Evolutionary conservation across 192 early-diverging fungal species (phyloP), one percentile per base, ranked within the genome.

Genomic region (Jimgerdemannia flammicorona): DNA sequence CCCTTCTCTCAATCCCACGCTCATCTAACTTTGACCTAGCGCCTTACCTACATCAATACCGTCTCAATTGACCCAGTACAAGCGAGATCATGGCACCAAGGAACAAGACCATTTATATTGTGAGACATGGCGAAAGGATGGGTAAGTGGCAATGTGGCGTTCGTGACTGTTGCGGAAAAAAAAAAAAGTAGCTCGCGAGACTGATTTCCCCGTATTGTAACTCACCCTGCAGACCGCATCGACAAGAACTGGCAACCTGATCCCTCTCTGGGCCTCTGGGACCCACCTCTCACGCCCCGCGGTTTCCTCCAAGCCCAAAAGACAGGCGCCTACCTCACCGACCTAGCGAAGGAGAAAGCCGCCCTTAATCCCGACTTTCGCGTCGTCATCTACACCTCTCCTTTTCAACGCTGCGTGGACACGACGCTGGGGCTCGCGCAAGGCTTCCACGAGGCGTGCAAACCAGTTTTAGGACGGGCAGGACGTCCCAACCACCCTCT

Each of bases 371-470:
- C 71, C 39, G 65, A 71, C 17, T 43, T 78, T 17, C 73, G 63
- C 4, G 42, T 82, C 40, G 68, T 82, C 20, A 65, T 82, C 17
- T 73, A 78, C 39, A 70, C 74, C 43, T 82, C 80, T 17, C 80
- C 80, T 40, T 82, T 82, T 42, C 80, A 78, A n/a, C 77, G 80
- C 40, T 82, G 80, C 29, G 73, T 82, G n/a, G 80, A 82, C 42
- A 82, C 80, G 10, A 40, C 74, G 0, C 49, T 82, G 20, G 80
- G 80, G 3, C 67, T 82, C 49, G 65, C 74, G 19, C 74, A 66
- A 39, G 80, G 80, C 3, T 70, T 82, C 40, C 44, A 76, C 40
- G 43, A 75, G n/a, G 17, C 64, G 9, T 64, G 54, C 43, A 66
- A 17, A 11, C n/a, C 18, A 39, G 29, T 4, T 70, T 14, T 59